Evolutionary conservation across 1,284 basidiomycete species (phyloP).

Genomic region (Pseudozyma hubeiensis): DNA sequence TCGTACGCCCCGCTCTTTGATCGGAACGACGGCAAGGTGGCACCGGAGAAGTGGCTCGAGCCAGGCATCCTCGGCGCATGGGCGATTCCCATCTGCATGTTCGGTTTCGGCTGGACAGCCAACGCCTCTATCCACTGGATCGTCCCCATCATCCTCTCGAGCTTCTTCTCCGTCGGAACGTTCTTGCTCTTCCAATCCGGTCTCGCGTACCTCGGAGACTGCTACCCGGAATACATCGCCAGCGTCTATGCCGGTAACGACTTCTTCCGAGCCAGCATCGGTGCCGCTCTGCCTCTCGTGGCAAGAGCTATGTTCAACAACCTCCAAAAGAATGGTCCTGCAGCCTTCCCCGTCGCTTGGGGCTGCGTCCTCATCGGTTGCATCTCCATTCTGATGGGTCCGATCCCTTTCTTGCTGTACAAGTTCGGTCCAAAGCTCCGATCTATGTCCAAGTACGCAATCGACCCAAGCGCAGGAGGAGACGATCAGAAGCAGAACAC

Average conservation of each 20-base stretch:
- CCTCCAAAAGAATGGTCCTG: conserved; percentile 48
- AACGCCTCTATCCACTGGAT: conserved; percentile 58
- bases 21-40: conserved; percentile 35
- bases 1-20: conserved; percentile 40
- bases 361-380: conserved; percentile 55
- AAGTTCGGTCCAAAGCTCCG: conserved; percentile 58
- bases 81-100: conserved; percentile 71
- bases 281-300: conserved; percentile 54
- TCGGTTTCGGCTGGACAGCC: conserved; percentile 61
- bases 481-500: neutral
- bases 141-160: conserved; percentile 47
- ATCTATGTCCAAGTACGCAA: conserved; percentile 46
- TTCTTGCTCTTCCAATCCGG: conserved; percentile 57
- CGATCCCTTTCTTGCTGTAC: conserved; percentile 53
- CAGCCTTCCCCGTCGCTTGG: conserved; percentile 54
- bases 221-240: conserved; percentile 54
- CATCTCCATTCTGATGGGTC: conserved; percentile 49
- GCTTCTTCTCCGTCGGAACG: conserved; percentile 47
- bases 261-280: conserved; percentile 52
- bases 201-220: conserved; percentile 44
- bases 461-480: conserved; percentile 7
- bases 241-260: conserved; percentile 57
- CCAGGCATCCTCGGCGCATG: conserved; percentile 45
- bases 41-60: conserved; percentile 56
- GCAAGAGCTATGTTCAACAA: conserved; percentile 56